phyloP scores from a whole-genome alignment of 1,284 basidiomycete species.

The Moesziomyces sp. region DNA sequence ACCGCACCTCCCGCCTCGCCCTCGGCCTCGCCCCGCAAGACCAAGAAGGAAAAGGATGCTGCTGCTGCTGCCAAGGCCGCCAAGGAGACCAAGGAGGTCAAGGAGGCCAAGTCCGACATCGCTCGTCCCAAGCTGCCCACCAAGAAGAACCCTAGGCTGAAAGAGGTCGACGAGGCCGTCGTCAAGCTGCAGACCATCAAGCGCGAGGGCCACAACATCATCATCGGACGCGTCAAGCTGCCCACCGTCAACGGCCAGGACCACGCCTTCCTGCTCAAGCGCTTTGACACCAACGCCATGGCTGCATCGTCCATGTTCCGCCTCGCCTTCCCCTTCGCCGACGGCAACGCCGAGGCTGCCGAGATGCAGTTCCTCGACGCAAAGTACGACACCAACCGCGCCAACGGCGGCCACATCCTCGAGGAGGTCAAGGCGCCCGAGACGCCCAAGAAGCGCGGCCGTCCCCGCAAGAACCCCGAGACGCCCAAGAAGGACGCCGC shows the following conservation, averaged over 20 bases:
- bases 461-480: conserved; percentile 48
- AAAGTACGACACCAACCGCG: conserved; percentile 79
- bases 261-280: conserved; percentile 92
- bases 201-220: conserved; percentile 82
- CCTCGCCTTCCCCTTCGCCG: conserved; percentile 88
- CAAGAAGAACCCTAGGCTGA: conserved; percentile 58
- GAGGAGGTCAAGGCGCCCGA: conserved; percentile 68
- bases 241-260: conserved; percentile 73
- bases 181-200: conserved; percentile 87
- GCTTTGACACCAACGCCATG: conserved; percentile 95
- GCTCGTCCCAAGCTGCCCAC: conserved; percentile 56
- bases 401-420: conserved; percentile 79
- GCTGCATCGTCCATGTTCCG: conserved; percentile 98
- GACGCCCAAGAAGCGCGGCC: conserved; percentile 50
- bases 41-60: conserved; percentile 40
- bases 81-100: conserved; percentile 17
- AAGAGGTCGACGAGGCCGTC: conserved; percentile 56
- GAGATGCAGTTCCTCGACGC: conserved; percentile 87
- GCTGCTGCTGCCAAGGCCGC: conserved; percentile 16
- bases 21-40: conserved; percentile 42
- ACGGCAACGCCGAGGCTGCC: conserved; percentile 80
- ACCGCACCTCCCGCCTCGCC: conserved; percentile 39
- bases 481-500: conserved; percentile 37
- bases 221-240: conserved; percentile 92
- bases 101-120: conserved; percentile 32